phyloP scores from a whole-genome alignment of 2,329 filamentous ascomycete species.

The Cladosporium austrohemisphaericum region DNA sequence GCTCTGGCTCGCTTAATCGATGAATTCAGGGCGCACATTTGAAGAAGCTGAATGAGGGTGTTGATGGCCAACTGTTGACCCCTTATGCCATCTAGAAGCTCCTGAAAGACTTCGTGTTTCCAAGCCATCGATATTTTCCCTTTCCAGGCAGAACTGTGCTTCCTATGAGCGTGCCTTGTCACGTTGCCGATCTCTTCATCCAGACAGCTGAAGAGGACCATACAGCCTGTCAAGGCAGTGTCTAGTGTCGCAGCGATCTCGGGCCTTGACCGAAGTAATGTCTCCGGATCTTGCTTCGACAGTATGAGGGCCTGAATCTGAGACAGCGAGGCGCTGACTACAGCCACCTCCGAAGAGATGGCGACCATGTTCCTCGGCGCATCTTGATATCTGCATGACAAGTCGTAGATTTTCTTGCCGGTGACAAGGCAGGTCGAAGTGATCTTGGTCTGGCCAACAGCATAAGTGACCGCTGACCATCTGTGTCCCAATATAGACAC shows the following conservation, averaged over 20 bases:
- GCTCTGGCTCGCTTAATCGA: neutral
- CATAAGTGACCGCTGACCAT: too few species aligned
- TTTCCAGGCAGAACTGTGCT: neutral
- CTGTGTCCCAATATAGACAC: too few species aligned
- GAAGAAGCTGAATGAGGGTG: neutral
- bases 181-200: neutral
- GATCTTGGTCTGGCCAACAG: neutral
- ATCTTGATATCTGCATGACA: slow-evolving; percentile 1
- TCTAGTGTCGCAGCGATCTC: neutral
- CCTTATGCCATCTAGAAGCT: neutral
- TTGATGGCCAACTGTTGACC: neutral
- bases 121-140: neutral
- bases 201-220: neutral
- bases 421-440: neutral
- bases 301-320: neutral
- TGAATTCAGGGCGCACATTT: neutral
- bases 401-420: neutral
- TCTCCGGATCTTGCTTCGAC: neutral
- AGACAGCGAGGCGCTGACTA: neutral
- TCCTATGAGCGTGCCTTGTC: neutral
- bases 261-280: neutral
- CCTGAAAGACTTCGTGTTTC: slow-evolving; percentile 1
- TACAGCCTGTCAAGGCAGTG: neutral
- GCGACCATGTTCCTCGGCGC: neutral
- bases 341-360: neutral